Base-by-base conservation (phyloP, 352 stramenopile genomes). In the Pythium phragmiticola region DNA sequence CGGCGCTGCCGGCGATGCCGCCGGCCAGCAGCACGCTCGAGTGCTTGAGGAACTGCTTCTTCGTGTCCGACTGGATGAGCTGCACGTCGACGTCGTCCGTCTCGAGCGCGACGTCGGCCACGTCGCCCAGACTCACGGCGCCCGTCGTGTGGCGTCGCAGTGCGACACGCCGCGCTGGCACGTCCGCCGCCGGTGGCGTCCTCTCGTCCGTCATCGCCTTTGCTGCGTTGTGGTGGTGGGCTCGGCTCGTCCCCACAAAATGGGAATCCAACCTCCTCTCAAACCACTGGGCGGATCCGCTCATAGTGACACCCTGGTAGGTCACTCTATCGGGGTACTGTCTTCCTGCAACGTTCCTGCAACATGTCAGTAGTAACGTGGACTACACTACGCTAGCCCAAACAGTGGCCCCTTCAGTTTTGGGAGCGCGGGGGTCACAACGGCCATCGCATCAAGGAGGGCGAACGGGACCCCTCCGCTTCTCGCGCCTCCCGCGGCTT, bases 1-100 rank as follows among this genome's bases (percentile, higher is more conserved):
- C 95, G 21, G 98, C 81, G 66, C 89, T 97, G 33, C 96, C 96
- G n/a, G 96, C 95, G 57, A 98, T 82, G 37, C 96, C 96, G 43
- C 96, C 96, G 7, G 87, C 84, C 50, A 95, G 79, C 33, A 94
- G 77, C 58, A 95, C 87, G 55, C 79, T 91, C 30, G 77, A 81
- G 62, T 93, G 84, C 39, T 84, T 83, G 65, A 88, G 63, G 21
- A 92, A 64, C 70, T 92, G 83, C 72, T 90, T 88, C 49, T 77
- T 61, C 45, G 74, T 73, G 49, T 94, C 80, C 56, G 77, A 68
- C 28, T 91, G 80, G 69, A 92, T 78, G 30, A 92, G 74, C 50
- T 77, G 65, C 65, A 90, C 79, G 62, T 92, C 85, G 39, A 92
- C 83, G 49, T 89, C 83, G 68, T 88, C 82, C 26, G 82, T 94